Evolutionary conservation across 768 basidiomycete genomes (phyloP).

Genomic region (Psilocybe azurescens): DNA sequence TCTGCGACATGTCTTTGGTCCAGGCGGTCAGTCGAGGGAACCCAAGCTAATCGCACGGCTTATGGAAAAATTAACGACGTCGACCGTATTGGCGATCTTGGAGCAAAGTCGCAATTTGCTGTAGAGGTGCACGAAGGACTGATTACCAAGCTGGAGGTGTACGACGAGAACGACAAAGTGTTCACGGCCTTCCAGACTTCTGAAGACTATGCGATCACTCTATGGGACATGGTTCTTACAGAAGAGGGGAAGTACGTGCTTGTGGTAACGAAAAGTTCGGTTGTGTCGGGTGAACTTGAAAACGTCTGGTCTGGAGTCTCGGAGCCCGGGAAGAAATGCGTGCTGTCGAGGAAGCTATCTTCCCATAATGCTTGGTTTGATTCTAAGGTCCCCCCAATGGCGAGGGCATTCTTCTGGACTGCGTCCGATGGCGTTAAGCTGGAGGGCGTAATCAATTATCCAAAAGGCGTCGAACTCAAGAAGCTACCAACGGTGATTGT

Average conservation of each 20-base stretch:
- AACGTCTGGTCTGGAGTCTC: conserved; percentile 18
- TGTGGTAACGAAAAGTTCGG: conserved; percentile 13
- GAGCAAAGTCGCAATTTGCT: conserved; percentile 12
- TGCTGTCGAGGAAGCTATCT: conserved; percentile 10
- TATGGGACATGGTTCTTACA: conserved; percentile 16
- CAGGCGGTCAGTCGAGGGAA: background rate
- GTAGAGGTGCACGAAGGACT: conserved; percentile 15
- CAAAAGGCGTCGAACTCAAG: conserved; percentile 10
- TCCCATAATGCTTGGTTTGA: conserved; percentile 17
- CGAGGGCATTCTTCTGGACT: conserved; percentile 12
- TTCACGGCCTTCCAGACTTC: conserved; percentile 17
- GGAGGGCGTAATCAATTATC: conserved; percentile 18
- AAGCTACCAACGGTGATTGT: conserved; percentile 10
- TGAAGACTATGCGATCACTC: background rate
- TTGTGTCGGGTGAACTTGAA: conserved; percentile 7
- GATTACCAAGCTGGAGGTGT: conserved; percentile 16
- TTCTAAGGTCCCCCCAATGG: conserved; percentile 3
- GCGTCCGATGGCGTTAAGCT: conserved; percentile 12
- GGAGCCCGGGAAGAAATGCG: conserved; percentile 7
- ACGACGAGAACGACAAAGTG: conserved; percentile 6
- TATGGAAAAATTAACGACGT: conserved; percentile 16
- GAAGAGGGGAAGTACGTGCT: conserved; percentile 11
- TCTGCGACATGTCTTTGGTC: conserved; percentile 11
- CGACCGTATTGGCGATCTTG: conserved; percentile 8
- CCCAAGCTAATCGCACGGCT: background rate